Base-by-base conservation (phyloP, 495 filamentous ascomycete species). In the Oidiodendron maius region DNA sequence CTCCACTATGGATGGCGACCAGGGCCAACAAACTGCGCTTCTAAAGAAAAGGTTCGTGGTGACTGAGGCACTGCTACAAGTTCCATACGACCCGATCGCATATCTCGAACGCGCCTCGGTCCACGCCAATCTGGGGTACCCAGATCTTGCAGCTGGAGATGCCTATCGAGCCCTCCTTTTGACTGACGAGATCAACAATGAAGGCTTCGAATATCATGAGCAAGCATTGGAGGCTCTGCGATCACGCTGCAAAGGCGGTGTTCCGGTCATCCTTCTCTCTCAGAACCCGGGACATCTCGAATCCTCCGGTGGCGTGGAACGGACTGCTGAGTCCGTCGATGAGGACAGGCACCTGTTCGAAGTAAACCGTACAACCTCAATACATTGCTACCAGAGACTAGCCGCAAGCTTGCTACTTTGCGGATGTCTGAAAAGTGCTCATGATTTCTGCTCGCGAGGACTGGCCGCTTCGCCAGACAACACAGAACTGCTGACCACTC, bases 91-190 rank as follows among this genome's bases (percentile, higher is more conserved):
- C 57, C 70, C 89, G n/a, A 72, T 84, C 44, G 71, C 81, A 15
- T 89, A 91, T 59, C 70, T 95, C 35, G 70, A 81, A 50, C 78
- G 91, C 21, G 86, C 88, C 22, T 64, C 75, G 23, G 69, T 82
- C 23, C 81, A 96, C 63, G 71, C 82, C 32, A 63, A 81, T 46
- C 76, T 96, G 24, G 86, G 81, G 26, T 96, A 93, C 64, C 88
- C 87, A 2, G 93, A 98, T 63, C 75, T 98, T 13, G 88, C 88
- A 3, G 84, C 85, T 21, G 89, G 88, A 34, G 93, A 96, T 65
- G 87, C 89, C 1, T 97, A 98, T 63, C 82, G 86, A 35, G 88
- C 90, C 1, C 75, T 98, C 2, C 78, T 95, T 10, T 70, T 97
- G 35, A 71, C 83, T 16, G 93, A 98, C 57, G 89, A 91, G 45